Evolutionary conservation across 2,329 filamentous ascomycete genomes (phyloP).

Genomic region (Xenoacremonium recifei): DNA sequence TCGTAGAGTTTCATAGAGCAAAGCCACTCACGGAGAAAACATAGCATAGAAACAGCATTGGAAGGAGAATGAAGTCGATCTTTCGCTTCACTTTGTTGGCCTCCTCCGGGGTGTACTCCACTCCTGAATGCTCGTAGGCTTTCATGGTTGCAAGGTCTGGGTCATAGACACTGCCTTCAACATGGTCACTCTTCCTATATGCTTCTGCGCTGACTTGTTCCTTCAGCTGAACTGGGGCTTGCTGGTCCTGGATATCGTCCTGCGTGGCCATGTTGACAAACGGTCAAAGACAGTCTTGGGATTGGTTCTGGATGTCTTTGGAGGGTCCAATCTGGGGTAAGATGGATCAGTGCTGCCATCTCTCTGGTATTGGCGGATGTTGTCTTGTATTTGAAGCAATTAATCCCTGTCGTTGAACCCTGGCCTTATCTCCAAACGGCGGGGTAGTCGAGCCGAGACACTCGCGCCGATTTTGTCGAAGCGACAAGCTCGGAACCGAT

Average conservation of each 20-base stretch:
- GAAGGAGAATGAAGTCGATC: slow-evolving; percentile 5
- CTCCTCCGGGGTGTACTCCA: background rate
- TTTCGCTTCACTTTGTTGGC: slow-evolving; percentile 4
- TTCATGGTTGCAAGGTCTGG: background rate
- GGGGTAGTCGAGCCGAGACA: background rate
- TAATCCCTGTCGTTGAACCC: background rate
- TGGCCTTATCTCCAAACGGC: too few species aligned
- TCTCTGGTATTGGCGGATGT: too few species aligned
- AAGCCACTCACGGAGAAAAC: slow-evolving; percentile 3
- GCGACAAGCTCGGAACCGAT: slow-evolving; percentile 1
- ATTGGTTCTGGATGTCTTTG: too few species aligned
- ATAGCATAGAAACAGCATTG: slow-evolving; percentile 6
- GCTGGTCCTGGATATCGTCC: background rate
- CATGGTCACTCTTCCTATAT: background rate
- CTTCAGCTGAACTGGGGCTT: background rate
- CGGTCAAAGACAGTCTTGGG: too few species aligned
- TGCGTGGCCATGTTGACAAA: background rate
- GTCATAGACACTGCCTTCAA: background rate
- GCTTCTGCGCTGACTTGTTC: background rate
- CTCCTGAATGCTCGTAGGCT: slow-evolving; percentile 3
- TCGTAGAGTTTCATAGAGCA: background rate
- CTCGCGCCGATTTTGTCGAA: slow-evolving; percentile 4
- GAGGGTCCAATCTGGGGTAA: too few species aligned
- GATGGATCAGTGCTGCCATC: too few species aligned
- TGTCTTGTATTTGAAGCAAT: slow-evolving; percentile 3